phyloP scores from a whole-genome alignment of 2,329 filamentous ascomycete genomes.

The Hypoxylon sp. region DNA sequence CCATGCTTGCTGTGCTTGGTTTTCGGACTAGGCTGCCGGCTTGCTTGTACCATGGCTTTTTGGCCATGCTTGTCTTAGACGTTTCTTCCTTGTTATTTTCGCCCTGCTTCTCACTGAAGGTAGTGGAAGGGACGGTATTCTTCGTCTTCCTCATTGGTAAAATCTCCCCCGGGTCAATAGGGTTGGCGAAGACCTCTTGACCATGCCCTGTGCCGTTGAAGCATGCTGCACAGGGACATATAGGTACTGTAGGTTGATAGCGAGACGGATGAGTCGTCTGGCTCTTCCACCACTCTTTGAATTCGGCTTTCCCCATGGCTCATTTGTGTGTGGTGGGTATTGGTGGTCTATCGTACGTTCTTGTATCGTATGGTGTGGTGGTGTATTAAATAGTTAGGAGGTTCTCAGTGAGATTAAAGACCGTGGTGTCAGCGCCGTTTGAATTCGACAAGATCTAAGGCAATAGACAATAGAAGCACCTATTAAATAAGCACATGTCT shows the following conservation, averaged over 20 bases:
- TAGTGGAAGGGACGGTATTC: conserved; percentile 2
- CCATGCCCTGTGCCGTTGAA: conserved; percentile 38
- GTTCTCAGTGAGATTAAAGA: neutral
- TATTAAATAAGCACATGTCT: no score
- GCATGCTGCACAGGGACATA: conserved; percentile 43
- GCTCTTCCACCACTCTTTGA: conserved; percentile 41
- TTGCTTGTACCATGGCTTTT: conserved; percentile 32
- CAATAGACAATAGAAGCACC: no score
- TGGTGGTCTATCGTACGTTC: neutral
- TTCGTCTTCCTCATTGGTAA: conserved; percentile 8
- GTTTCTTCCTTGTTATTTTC: conserved; percentile 9
- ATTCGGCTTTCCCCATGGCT: conserved; percentile 35
- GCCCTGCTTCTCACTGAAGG: conserved; percentile 5
- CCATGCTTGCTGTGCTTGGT: conserved; percentile 37
- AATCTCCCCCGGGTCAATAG: conserved; percentile 28
- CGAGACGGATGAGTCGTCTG: conserved; percentile 37
- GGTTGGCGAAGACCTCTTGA: conserved; percentile 30
- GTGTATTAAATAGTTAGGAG: neutral
- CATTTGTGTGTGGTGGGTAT: conserved; percentile 3
- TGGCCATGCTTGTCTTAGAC: conserved; percentile 5
- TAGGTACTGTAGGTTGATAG: conserved; percentile 25
- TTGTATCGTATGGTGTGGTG: neutral
- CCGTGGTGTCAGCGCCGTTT: no score
- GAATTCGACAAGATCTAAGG: no score
- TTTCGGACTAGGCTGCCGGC: conserved; percentile 19